A percentile compares a stretch with the other conserved stretches of the same genome.
phyloP scores from a whole-genome alignment of 192 early-diverging fungal genomes.

The Endogone sp. region DNA sequence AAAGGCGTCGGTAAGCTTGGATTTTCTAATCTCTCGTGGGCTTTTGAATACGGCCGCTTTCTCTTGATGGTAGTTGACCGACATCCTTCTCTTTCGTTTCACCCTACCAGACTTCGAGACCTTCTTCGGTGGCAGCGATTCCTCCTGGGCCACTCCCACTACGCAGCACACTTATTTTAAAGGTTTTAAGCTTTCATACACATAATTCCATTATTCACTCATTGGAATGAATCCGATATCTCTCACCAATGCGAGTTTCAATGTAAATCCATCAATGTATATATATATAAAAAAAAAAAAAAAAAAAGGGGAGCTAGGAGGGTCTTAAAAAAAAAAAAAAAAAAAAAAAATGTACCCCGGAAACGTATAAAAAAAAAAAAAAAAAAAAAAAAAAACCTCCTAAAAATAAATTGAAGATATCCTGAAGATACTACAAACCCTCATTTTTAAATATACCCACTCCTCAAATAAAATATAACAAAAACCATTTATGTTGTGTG shows the following conservation, averaged over 20 bases:
- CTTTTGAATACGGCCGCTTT: not conserved
- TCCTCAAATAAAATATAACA: no score
- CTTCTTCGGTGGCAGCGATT: slow-evolving; percentile 32
- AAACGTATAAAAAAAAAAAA: no score
- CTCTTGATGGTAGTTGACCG: not conserved
- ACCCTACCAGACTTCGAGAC: slow-evolving; percentile 34
- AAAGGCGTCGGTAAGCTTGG: slow-evolving; percentile 25
- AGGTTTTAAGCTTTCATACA: slow-evolving; percentile 12
- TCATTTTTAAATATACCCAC: no score
- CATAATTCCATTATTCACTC: no score
- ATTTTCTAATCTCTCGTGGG: not conserved
- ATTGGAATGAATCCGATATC: slow-evolving; percentile 7
- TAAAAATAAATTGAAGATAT: no score
- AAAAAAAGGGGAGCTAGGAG: no score
- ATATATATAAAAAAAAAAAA: no score
- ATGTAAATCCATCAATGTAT: not conserved
- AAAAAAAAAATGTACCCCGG: no score
- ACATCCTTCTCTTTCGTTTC: not conserved
- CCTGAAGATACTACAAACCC: no score
- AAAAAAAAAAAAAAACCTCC: no score
- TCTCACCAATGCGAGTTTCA: not conserved
- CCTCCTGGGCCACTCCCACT: slow-evolving; percentile 11
- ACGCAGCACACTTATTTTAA: slow-evolving; percentile 30
- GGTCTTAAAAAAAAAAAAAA: no score
- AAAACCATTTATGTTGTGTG: no score